Base-by-base conservation (phyloP, 176 grass and related monocot genomes). In the Pharus latifolius region DNA sequence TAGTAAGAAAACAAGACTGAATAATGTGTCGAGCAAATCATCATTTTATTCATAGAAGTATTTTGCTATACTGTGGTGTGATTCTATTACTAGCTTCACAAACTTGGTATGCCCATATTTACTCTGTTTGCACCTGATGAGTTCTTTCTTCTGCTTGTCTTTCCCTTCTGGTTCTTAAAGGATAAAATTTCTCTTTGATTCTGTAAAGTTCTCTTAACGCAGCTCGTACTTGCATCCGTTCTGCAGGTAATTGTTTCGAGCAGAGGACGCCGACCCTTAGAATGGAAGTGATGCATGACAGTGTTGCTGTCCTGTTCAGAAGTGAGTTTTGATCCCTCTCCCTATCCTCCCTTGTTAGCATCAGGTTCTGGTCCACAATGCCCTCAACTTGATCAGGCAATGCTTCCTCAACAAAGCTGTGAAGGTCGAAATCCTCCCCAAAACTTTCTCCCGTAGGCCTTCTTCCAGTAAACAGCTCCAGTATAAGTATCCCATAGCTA, bases 401-500 rank as follows among this genome's bases (percentile, higher is more conserved):
- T 23, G 30, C 67, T 37, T 10, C 46, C 56, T 74, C 14, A 5
- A 74, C 30, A 15, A 12, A 74, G 13, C 8, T 16, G 31, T 61
- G 71, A 74, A 74, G 40, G 43, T 46, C 13, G 17, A 12, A 10
- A 49, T 23, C 57, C 22, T 49, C 67, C 23, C 5, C 30, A 62
- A 74, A 60, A 4, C 22, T 6, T 10, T 33, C 28, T 17, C 49
- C 56, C 6, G 60, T 81, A 25, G 69, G 69, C 15, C 40, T 49
- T 65, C 11, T 57, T 49, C 59, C 69, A 10, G 68, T 66, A 44
- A 73, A 56, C 61, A 81, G 24, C 41, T 81, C 69, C 5, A 66
- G 30, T 6, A 66, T 4, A 33, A 81, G 22, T 31, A 74, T 73
- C 44, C 78, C 78, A 41, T 74, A 74, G 34, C 78, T 81, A 38